These are phyloP conservation scores for Nakazawaea populi DNA, from an alignment of 805 yeast genomes.

Conservation along the genomic window DNA sequence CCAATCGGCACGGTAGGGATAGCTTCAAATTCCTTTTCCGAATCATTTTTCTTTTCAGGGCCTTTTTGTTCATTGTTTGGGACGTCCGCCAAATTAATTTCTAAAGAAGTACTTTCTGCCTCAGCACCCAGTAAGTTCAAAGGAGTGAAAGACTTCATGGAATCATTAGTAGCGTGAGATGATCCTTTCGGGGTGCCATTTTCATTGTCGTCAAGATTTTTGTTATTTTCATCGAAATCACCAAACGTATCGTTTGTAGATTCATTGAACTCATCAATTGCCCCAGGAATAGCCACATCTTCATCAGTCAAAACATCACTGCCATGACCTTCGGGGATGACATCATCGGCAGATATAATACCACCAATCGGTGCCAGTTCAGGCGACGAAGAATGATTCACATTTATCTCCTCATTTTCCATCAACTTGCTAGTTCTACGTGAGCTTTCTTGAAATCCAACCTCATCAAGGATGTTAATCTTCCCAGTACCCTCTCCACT, in stretches of 20 bases:
- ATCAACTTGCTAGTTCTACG: not conserved
- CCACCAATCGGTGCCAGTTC: no score
- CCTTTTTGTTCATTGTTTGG: not conserved
- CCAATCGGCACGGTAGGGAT: not conserved
- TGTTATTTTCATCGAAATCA: not conserved
- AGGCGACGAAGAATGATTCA: not conserved
- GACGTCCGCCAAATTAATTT: not conserved
- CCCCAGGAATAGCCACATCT: not conserved
- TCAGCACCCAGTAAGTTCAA: not conserved
- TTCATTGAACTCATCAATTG: slow-evolving; percentile 4
- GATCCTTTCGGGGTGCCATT: not conserved
- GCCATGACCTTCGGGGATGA: no score
- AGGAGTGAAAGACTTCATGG: slow-evolving; percentile 4
- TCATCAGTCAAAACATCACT: not conserved
- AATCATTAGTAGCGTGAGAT: not conserved
- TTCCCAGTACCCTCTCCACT: not conserved
- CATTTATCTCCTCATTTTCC: not conserved
- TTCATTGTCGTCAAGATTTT: not conserved
- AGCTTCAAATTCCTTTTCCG: not conserved
- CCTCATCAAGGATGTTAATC: not conserved
- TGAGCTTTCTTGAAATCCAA: not conserved
- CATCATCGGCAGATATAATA: no score
- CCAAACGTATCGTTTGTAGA: not conserved
- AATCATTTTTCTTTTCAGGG: no score
- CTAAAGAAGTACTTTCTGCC: slow-evolving; percentile 4